Conservation (phyloP, 768 basidiomycete genomes). For the Russula earlei region DNA sequence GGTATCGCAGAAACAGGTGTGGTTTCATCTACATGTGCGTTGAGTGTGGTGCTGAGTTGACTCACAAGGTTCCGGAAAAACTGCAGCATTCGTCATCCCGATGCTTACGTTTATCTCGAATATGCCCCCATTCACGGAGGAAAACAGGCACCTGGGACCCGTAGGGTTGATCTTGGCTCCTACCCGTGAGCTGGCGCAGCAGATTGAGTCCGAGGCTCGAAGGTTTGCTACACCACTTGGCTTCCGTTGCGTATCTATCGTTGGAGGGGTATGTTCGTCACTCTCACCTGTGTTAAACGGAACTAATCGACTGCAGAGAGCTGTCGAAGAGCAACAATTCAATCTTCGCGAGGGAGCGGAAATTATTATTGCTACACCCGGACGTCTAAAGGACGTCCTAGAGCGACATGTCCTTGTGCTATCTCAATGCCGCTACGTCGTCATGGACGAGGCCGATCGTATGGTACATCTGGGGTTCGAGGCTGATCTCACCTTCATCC, state of each 20-base stretch:
- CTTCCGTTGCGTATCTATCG: constrained; percentile 93
- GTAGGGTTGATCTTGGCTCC: constrained; percentile 90
- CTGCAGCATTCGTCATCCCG: constrained; percentile 95
- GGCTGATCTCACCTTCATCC: constrained; percentile 84
- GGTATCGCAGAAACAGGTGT: constrained; percentile 96
- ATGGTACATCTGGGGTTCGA: constrained; percentile 99
- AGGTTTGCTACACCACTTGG: constrained; percentile 89
- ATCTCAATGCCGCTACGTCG: constrained; percentile 94
- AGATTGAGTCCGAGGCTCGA: constrained; percentile 87
- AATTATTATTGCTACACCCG: constrained; percentile 97
- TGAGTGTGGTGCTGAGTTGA: neutral
- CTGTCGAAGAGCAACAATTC: constrained; percentile 97
- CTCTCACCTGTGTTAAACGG: constrained; percentile 6
- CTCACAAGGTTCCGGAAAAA: constrained; percentile 86
- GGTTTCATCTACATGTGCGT: constrained; percentile 20
- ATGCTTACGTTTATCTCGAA: constrained; percentile 92
- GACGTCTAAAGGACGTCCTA: constrained; percentile 95
- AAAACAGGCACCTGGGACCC: constrained; percentile 89
- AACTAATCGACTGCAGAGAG: constrained; percentile 40
- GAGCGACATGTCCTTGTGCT: constrained; percentile 93
- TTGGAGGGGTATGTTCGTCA: constrained; percentile 71
- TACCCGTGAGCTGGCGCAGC: constrained; percentile 97
- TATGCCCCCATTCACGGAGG: constrained; percentile 80
- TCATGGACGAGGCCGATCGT: constrained; percentile 99
- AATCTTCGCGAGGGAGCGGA: constrained; percentile 97